Conservation (phyloP, 2,329 filamentous ascomycete genomes). For the Cryphonectria japonica region DNA sequence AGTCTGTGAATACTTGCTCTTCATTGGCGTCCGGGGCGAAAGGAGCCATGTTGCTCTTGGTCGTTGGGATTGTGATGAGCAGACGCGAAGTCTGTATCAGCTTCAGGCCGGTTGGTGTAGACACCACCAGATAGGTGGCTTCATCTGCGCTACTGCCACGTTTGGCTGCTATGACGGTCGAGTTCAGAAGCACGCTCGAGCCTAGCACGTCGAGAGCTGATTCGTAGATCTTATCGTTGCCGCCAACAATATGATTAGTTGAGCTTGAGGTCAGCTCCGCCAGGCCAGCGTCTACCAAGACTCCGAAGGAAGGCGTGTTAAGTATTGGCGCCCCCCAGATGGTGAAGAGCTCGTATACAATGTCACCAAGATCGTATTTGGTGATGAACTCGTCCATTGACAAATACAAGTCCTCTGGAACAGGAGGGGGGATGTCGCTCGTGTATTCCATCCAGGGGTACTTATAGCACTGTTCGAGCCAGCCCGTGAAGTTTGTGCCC, state of each 20-base stretch:
- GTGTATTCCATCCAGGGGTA: conserved; percentile 37
- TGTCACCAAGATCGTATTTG: conserved; percentile 49
- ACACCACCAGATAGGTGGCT: conserved; percentile 31
- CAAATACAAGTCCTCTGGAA: conserved; percentile 49
- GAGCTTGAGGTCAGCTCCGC: conserved; percentile 1
- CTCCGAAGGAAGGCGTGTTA: background rate
- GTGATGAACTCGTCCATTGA: conserved; percentile 50
- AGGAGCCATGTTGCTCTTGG: conserved; percentile 35
- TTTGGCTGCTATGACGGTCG: conserved; percentile 36
- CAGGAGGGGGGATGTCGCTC: conserved; percentile 44
- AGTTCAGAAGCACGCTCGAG: conserved; percentile 39
- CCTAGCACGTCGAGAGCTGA: conserved; percentile 38
- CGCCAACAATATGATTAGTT: conserved; percentile 16
- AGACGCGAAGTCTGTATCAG: conserved; percentile 39
- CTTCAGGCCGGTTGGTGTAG: conserved; percentile 30
- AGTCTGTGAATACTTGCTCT: background rate
- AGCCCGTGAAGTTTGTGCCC: conserved; percentile 36
- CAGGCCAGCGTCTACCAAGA: background rate
- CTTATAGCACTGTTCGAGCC: conserved; percentile 33
- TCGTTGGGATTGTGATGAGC: conserved; percentile 42
- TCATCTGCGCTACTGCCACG: conserved; percentile 33
- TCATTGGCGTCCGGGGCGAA: conserved; percentile 40
- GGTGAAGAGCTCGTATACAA: conserved; percentile 28
- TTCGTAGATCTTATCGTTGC: conserved; percentile 43
- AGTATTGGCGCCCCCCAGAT: background rate